These are phyloP conservation scores for Phanerochaete carnosa DNA, from an alignment of 768 basidiomycete genomes.

Conservation along the genomic window DNA sequence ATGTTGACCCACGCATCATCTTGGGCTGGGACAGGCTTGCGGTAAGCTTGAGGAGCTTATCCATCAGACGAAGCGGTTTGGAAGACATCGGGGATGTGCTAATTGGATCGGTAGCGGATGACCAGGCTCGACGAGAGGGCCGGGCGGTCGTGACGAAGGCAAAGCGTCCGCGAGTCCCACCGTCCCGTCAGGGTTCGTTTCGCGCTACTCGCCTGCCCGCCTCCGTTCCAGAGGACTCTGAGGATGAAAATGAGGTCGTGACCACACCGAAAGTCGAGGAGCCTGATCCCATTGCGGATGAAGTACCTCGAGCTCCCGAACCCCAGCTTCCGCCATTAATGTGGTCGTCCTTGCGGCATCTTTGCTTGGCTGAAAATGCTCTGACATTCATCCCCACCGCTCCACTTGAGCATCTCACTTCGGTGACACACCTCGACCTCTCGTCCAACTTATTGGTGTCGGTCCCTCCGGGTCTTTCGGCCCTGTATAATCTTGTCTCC, in stretches of 20 bases:
- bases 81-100: conserved; percentile 80
- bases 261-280: conserved; percentile 13
- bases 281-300: conserved; percentile 17
- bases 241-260: conserved; percentile 38
- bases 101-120: conserved; percentile 72
- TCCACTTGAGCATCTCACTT: conserved; percentile 61
- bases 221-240: conserved; percentile 55
- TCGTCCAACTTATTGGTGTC: conserved; percentile 90
- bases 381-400: conserved; percentile 77
- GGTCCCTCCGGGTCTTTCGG: conserved; percentile 72
- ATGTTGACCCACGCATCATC: conserved; percentile 79
- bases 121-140: conserved; percentile 62
- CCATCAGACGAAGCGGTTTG: conserved; percentile 74
- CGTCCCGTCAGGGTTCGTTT: conserved; percentile 43
- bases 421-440: conserved; percentile 81
- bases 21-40: conserved; percentile 83
- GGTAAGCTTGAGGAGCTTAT: conserved; percentile 68
- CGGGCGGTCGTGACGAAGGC: conserved; percentile 44
- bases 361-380: conserved; percentile 77
- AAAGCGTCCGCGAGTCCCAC: conserved; percentile 21
- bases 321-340: conserved; percentile 51
- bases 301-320: conserved; percentile 27
- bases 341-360: conserved; percentile 74
- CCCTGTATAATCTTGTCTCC: conserved; percentile 77
- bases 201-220: conserved; percentile 50